Evolutionary conservation across 2,329 filamentous ascomycete genomes (phyloP).

Genomic region (Elsinoe australis): DNA sequence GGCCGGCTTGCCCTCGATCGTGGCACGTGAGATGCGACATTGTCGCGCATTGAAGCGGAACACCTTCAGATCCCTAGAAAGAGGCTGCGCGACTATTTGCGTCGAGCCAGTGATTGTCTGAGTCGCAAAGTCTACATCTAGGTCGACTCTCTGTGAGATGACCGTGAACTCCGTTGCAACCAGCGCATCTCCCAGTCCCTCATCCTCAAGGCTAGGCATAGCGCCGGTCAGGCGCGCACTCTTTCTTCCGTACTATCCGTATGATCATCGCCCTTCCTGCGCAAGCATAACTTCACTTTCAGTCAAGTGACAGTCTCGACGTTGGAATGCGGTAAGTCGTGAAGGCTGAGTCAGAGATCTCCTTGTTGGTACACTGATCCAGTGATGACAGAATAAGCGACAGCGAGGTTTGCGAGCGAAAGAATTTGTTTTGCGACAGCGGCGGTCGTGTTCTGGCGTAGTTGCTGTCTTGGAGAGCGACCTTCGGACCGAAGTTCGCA

Average conservation of each 20-base stretch:
- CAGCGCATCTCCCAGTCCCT: slow-evolving; percentile 19
- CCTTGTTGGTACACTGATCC: no score
- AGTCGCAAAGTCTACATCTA: slow-evolving; percentile 79
- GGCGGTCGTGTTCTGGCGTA: no score
- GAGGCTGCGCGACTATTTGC: slow-evolving; percentile 69
- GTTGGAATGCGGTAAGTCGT: no score
- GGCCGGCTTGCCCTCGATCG: slow-evolving; percentile 34
- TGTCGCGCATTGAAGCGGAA: slow-evolving; percentile 57
- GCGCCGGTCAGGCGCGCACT: slow-evolving; percentile 21
- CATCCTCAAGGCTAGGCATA: slow-evolving; percentile 25
- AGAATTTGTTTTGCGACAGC: no score
- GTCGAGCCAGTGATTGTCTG: slow-evolving; percentile 69
- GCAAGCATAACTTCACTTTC: neutral
- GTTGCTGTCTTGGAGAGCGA: no score
- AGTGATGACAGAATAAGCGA: no score
- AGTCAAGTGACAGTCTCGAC: neutral
- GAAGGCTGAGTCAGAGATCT: no score
- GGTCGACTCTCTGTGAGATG: slow-evolving; percentile 75
- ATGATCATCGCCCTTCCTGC: slow-evolving; percentile 13
- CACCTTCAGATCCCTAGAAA: slow-evolving; percentile 46
- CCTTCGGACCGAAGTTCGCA: no score
- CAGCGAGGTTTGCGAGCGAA: no score
- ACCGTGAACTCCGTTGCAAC: slow-evolving; percentile 48
- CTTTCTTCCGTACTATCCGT: slow-evolving; percentile 1
- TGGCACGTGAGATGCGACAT: slow-evolving; percentile 49